phyloP scores from a whole-genome alignment of 441 rosid genomes.

The Gossypium aridum region DNA sequence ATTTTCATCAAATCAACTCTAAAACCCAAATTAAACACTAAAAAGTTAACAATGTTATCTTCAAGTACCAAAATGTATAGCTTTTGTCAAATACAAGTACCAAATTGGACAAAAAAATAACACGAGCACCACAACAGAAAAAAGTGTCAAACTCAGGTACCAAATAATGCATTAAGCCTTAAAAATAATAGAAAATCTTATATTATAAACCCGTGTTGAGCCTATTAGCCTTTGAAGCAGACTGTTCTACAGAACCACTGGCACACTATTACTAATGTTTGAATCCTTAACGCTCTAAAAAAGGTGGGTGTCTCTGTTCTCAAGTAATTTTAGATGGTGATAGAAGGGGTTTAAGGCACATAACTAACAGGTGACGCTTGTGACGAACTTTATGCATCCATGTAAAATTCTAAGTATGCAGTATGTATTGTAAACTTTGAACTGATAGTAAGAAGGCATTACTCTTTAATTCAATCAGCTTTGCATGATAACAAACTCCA shows the following conservation, averaged over 20 bases:
- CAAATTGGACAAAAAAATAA: no score
- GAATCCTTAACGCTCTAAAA: background rate
- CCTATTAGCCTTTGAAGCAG: background rate
- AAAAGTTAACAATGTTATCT: no score
- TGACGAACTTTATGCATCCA: background rate
- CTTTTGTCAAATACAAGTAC: no score
- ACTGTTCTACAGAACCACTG: background rate
- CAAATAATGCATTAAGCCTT: no score
- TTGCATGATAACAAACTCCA: background rate
- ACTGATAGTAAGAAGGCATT: background rate
- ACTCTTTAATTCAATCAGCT: background rate
- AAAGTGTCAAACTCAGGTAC: no score
- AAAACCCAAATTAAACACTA: no score
- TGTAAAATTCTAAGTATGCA: background rate
- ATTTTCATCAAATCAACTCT: no score
- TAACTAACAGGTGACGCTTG: background rate
- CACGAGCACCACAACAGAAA: no score
- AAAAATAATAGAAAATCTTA: background rate
- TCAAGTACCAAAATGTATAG: no score
- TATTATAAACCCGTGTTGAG: background rate
- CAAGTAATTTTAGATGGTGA: background rate
- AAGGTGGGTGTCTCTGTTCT: background rate
- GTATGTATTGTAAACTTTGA: background rate
- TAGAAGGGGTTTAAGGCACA: background rate
- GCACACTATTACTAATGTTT: background rate